Evolutionary conservation across 805 yeast genomes (phyloP).

Genomic region (Hanseniaspora occidentalis): DNA sequence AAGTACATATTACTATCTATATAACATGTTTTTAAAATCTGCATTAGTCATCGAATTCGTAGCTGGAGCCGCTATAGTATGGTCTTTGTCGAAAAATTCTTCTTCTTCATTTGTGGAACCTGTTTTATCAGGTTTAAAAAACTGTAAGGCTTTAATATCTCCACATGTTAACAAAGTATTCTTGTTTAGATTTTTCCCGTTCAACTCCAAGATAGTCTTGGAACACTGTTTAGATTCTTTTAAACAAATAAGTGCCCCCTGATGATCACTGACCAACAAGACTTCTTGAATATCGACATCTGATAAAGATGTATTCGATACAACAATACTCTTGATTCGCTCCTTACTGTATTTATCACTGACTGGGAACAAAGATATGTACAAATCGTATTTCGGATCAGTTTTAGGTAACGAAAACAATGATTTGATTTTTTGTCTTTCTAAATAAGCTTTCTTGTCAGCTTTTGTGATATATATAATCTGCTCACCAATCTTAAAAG

Average conservation of each 20-base stretch:
- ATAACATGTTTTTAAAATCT: neutral
- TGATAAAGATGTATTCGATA: conserved; percentile 6
- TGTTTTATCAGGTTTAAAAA: neutral
- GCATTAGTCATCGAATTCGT: neutral
- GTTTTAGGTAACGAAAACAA: conserved; percentile 14
- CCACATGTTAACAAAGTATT: conserved; percentile 22
- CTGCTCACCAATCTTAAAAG: conserved; percentile 29
- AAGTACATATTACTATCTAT: neutral
- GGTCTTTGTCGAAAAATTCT: neutral
- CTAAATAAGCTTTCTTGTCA: conserved; percentile 26
- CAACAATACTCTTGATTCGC: conserved; percentile 12
- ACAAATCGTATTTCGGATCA: conserved; percentile 7
- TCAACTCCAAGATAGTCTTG: conserved; percentile 31
- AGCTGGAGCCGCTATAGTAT: neutral
- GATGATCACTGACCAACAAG: conserved; percentile 32
- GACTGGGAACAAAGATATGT: conserved; percentile 19
- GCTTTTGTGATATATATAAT: conserved; percentile 38
- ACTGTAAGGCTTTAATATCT: conserved; percentile 22
- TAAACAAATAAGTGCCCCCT: conserved; percentile 41
- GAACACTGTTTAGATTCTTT: conserved; percentile 35
- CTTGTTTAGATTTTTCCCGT: conserved; percentile 29
- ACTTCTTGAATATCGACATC: conserved; percentile 25
- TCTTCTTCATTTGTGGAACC: neutral
- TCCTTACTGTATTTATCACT: conserved; percentile 16
- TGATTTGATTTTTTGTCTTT: conserved; percentile 22